Conservation (phyloP, 2,329 filamentous ascomycete genomes). For the Venturia aucupariae region DNA sequence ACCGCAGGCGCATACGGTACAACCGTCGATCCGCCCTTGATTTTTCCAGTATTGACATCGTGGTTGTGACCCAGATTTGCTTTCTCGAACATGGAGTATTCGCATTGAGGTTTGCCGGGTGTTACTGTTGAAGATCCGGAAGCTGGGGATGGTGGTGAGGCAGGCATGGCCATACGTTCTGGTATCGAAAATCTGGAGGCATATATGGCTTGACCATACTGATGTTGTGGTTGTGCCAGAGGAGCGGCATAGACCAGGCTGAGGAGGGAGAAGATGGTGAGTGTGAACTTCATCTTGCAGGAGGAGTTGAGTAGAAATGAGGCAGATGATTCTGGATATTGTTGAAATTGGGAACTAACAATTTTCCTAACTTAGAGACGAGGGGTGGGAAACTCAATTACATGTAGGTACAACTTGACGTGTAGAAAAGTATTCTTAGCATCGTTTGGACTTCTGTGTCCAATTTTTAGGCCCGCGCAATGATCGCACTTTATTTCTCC, state of each 20-base stretch:
- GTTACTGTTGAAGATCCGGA: not conserved
- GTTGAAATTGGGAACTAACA: too few relatives aligned
- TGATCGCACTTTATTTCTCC: not conserved
- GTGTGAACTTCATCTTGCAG: not conserved
- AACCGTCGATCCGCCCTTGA: slow-evolving; percentile 2
- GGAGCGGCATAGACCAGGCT: not conserved
- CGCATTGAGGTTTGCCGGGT: not conserved
- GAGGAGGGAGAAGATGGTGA: not conserved
- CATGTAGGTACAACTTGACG: not conserved
- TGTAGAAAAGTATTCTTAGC: too few relatives aligned
- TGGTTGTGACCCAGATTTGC: not conserved
- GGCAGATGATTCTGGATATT: not conserved
- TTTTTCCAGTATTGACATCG: slow-evolving; percentile 9
- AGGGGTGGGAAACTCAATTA: not conserved
- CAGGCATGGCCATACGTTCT: not conserved
- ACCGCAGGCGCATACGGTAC: not conserved
- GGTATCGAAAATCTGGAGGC: not conserved
- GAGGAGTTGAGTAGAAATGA: not conserved
- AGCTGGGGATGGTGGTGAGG: not conserved
- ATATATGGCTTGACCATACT: not conserved
- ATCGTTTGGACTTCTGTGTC: too few relatives aligned
- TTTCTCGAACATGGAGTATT: slow-evolving; percentile 4
- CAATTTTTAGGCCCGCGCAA: not conserved
- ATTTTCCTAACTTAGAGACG: too few relatives aligned
- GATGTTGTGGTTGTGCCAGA: not conserved